A percentile compares a stretch with the other conserved stretches of the same genome.
These are phyloP conservation scores for Berkeleyomyces basicola DNA, from an alignment of 2,329 filamentous ascomycete species.

Conservation along the genomic window DNA sequence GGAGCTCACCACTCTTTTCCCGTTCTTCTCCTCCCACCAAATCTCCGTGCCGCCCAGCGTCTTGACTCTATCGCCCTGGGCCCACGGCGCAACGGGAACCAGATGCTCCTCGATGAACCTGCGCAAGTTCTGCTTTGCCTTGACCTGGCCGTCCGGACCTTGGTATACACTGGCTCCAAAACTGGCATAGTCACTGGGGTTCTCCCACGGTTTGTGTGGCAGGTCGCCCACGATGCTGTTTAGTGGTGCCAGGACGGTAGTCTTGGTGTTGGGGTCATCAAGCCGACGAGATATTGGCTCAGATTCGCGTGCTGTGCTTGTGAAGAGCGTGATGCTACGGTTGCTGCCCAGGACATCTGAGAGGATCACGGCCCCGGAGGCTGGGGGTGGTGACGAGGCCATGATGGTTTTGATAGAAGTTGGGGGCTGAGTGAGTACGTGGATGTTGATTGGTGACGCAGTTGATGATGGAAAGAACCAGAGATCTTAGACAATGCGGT, in stretches of 20 bases:
- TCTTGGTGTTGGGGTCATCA: conserved; percentile 47
- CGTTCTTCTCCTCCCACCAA: conserved; percentile 66
- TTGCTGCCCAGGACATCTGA: conserved; percentile 72
- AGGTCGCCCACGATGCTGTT: conserved; percentile 67
- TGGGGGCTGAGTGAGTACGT: background rate
- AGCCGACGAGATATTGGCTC: conserved; percentile 52
- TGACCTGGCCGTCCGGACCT: conserved; percentile 54
- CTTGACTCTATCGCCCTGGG: conserved; percentile 45
- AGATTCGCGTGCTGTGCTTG: conserved; percentile 62
- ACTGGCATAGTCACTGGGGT: conserved; percentile 52
- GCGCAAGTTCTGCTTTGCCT: conserved; percentile 60
- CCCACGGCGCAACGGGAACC: conserved; percentile 60
- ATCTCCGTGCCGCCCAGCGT: conserved; percentile 52
- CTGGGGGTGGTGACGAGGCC: background rate
- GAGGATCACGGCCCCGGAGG: conserved; percentile 37
- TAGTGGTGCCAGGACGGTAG: conserved; percentile 72
- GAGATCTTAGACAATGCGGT: too few species aligned
- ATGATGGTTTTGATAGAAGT: background rate
- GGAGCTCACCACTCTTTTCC: conserved; percentile 44
- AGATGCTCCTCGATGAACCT: conserved; percentile 79
- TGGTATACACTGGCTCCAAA: conserved; percentile 59
- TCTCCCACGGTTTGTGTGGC: conserved; percentile 74
- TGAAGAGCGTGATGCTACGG: conserved; percentile 69
- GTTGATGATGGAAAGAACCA: background rate
- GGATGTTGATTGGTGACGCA: too few species aligned